phyloP scores from a whole-genome alignment of 2,329 filamentous ascomycete species.

The Diaporthe ilicicola region DNA sequence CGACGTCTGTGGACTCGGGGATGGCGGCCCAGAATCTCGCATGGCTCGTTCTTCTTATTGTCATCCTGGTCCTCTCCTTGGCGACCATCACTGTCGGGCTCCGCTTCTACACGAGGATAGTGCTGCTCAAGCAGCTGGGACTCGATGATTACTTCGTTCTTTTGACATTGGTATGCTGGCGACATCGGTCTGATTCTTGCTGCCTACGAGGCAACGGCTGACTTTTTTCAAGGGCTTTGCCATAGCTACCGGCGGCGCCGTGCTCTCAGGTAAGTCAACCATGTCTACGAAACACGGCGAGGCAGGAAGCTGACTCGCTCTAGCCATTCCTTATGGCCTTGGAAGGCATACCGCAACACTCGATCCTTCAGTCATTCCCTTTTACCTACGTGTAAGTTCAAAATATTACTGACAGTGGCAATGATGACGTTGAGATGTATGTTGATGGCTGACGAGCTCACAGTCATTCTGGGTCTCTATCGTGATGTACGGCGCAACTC shows the following conservation, averaged over 20 bases:
- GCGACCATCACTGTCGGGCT: slow-evolving; percentile 38
- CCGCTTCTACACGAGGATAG: slow-evolving; percentile 43
- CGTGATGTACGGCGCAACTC: slow-evolving; percentile 47
- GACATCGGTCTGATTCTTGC: no score
- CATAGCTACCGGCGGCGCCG: slow-evolving; percentile 25
- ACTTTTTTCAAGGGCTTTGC: slow-evolving; percentile 14
- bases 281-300: slow-evolving; percentile 18
- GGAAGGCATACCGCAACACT: slow-evolving; percentile 27
- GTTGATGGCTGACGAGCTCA: not conserved
- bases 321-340: slow-evolving; percentile 28
- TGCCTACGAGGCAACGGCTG: not conserved
- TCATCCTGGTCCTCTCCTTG: slow-evolving; percentile 23
- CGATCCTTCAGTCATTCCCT: not conserved
- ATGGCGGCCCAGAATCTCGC: slow-evolving; percentile 16
- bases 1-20: not conserved
- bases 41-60: slow-evolving; percentile 18
- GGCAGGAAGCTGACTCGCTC: slow-evolving; percentile 7
- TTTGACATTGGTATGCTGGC: slow-evolving; percentile 48
- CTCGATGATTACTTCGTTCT: slow-evolving; percentile 45
- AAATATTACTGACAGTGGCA: not conserved
- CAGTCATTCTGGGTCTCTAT: slow-evolving; percentile 50
- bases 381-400: slow-evolving; percentile 24
- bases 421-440: not conserved
- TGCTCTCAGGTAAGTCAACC: slow-evolving; percentile 31
- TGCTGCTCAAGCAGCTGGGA: slow-evolving; percentile 42